A percentile compares a stretch with the other conserved stretches of the same genome.
Conservation (phyloP, 345 rosid genomes). For the Citrus trifoliata region DNA sequence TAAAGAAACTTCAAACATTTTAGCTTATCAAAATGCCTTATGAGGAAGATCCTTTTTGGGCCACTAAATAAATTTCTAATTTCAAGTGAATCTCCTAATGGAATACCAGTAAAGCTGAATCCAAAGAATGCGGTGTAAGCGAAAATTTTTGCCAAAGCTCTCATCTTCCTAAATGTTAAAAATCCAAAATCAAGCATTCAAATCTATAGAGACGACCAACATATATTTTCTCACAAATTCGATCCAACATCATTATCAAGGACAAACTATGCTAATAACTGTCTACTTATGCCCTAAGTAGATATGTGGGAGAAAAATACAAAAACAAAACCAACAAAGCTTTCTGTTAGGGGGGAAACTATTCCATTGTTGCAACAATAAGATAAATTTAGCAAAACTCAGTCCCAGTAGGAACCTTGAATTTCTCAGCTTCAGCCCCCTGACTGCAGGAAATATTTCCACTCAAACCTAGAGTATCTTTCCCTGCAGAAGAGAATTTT, state of each 20-base stretch:
- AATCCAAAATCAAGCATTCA: not conserved
- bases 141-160: not conserved
- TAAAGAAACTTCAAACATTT: not conserved
- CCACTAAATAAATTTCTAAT: not conserved
- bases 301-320: not conserved
- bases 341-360: not conserved
- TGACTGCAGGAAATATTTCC: slow-evolving; percentile 28
- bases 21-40: not conserved
- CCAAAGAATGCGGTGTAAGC: not conserved
- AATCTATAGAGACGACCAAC: not conserved
- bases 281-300: not conserved
- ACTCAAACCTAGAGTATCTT: slow-evolving; percentile 25
- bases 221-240: not conserved
- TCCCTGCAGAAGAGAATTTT: slow-evolving; percentile 32
- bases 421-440: slow-evolving; percentile 24
- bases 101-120: not conserved
- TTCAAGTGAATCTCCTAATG: not conserved
- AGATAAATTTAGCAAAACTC: slow-evolving; percentile 40
- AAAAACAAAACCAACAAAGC: not conserved
- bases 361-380: not conserved
- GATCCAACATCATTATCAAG: not conserved
- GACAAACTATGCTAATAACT: not conserved
- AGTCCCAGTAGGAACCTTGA: slow-evolving; percentile 23
- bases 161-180: not conserved
- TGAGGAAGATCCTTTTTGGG: not conserved